Conservation (phyloP, 306 rosid species). For the Rosa lucieae region DNA sequence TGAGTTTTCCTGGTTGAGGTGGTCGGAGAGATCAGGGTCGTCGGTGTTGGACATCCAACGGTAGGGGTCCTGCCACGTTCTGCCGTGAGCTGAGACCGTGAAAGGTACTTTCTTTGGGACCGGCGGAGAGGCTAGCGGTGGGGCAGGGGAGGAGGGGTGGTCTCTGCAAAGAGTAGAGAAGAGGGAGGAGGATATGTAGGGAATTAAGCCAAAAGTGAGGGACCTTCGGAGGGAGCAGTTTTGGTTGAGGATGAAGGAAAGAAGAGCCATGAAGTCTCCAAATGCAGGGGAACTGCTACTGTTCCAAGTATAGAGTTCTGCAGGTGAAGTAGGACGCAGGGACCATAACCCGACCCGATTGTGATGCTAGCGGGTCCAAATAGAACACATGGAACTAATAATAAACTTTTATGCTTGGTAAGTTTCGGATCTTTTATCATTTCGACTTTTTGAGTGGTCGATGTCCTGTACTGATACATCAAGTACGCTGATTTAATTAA, state of each 20-base stretch:
- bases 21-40: constrained; percentile 55
- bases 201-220: constrained; percentile 11
- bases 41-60: constrained; percentile 82
- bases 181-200: constrained; percentile 22
- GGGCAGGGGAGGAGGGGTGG: constrained; percentile 28
- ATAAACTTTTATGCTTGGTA: too few species aligned
- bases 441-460: too few species aligned
- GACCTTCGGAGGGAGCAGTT: constrained; percentile 19
- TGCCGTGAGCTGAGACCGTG: constrained; percentile 58
- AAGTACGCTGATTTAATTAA: too few species aligned
- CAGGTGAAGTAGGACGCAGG: neutral
- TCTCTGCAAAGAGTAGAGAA: constrained; percentile 50
- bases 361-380: too few species aligned
- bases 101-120: constrained; percentile 60
- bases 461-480: too few species aligned
- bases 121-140: constrained; percentile 55
- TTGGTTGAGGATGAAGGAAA: constrained; percentile 33
- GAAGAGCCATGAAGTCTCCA: constrained; percentile 45
- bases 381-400: too few species aligned
- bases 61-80: constrained; percentile 71
- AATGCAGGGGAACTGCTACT: neutral
- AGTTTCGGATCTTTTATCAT: too few species aligned
- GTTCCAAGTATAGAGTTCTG: neutral
- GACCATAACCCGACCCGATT: too few species aligned
- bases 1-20: constrained; percentile 62